Evolutionary conservation across 2,329 filamentous ascomycete species (phyloP).

Genomic region (Thermothelomyces thermophilus): DNA sequence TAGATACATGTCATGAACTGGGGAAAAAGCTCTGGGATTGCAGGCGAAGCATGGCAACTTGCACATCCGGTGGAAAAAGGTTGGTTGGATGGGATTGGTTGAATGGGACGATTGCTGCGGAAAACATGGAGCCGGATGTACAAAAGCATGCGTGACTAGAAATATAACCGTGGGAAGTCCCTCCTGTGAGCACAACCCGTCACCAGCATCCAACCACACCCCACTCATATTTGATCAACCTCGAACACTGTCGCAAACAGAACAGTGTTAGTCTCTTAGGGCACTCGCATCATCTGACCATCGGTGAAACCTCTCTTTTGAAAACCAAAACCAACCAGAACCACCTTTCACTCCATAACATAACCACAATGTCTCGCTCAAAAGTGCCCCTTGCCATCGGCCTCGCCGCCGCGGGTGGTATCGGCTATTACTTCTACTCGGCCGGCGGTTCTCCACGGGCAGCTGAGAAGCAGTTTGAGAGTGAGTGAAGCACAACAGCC

Average conservation of each 20-base stretch:
- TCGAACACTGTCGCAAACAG: too few relatives aligned
- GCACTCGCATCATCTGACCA: too few relatives aligned
- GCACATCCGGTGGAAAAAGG: not conserved
- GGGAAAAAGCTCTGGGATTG: not conserved
- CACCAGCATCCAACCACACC: too few relatives aligned
- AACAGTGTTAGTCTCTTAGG: too few relatives aligned
- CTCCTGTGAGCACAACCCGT: too few relatives aligned
- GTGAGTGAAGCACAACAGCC: constrained; percentile 43
- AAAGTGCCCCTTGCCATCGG: constrained; percentile 48
- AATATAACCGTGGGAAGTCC: constrained; percentile 15
- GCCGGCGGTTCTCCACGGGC: constrained; percentile 75
- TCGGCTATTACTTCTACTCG: constrained; percentile 86
- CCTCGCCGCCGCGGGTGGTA: constrained; percentile 56
- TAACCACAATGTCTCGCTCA: constrained; percentile 39
- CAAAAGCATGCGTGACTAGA: not conserved
- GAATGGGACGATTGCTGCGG: too few relatives aligned
- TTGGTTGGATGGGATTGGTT: constrained; percentile 5
- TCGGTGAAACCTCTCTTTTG: not conserved
- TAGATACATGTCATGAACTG: constrained; percentile 16
- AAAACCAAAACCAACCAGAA: not conserved
- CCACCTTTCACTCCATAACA: not conserved
- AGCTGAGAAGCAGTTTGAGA: constrained; percentile 81
- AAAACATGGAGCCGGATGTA: constrained; percentile 5
- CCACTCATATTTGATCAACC: not conserved
- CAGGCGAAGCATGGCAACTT: not conserved